Evolutionary conservation across 208 protist species (phyloP).

Genomic region (Acanthamoeba divionensis): DNA sequence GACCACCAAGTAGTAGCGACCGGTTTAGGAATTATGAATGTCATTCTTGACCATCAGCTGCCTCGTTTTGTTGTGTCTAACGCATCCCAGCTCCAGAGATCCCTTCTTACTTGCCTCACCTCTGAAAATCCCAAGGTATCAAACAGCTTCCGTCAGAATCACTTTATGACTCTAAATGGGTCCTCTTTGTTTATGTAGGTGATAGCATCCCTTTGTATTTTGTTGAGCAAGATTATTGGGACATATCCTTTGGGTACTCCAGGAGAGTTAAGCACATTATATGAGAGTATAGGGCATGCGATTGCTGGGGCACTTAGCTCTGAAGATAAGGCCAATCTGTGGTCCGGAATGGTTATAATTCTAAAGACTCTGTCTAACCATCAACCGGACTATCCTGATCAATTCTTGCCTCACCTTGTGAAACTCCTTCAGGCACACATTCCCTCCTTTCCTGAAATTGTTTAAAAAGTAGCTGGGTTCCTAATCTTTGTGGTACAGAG

Average conservation of each 20-base stretch:
- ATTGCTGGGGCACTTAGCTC: background rate
- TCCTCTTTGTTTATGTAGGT: background rate
- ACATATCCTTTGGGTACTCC: background rate
- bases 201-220: background rate
- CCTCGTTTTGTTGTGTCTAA: background rate
- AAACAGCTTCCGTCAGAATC: no score
- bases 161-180: no score
- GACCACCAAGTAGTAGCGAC: background rate
- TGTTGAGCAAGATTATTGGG: background rate
- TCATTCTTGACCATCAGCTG: background rate
- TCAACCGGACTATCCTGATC: background rate
- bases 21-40: conserved; percentile 1
- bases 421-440: background rate
- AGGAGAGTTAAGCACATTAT: background rate
- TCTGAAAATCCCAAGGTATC: background rate
- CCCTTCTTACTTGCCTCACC: background rate
- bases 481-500: background rate
- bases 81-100: background rate
- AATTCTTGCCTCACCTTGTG: background rate
- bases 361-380: background rate
- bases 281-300: background rate
- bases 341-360: conserved; percentile 21
- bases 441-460: background rate
- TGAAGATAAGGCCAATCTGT: background rate
- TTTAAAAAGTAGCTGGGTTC: background rate